Base-by-base conservation (phyloP, 2,329 filamentous ascomycete genomes). In the Sclerotinia subarctica region DNA sequence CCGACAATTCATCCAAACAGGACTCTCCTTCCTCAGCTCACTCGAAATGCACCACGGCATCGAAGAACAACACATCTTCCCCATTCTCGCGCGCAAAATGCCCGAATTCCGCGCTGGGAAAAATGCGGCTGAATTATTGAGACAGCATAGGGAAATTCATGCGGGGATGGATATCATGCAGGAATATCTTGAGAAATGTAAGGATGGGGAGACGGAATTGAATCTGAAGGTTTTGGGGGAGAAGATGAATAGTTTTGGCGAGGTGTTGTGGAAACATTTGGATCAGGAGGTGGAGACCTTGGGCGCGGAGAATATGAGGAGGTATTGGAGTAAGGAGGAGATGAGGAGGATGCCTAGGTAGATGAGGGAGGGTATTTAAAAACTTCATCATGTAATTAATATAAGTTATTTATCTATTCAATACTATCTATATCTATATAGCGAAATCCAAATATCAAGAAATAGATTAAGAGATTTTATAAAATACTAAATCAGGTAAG, bases 281-380 rank as follows among this genome's bases (percentile, higher is more conserved):
- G 91, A 95, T 74, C 89, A 94, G 74, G 93, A 97, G 82, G 93
- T 97, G 10, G 81, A 83, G 78, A 86, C 90, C 72, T 78, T 97
- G 44, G 86, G 89, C 2, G 93, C 93, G 56, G 91, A 95, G 78
- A 96, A 94, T 77, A 96, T 97, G 93, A 84, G 92, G 73, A 87
- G 83, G 78, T 93, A 91, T 78, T 97, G 92, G 91, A 90, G 83
- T 0, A 73, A 88, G 69, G 87, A 91, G 58, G 93, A 97, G 82
- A 88, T 97, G 78, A 81, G 79, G 77, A 79, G 80, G 64, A 83
- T 95, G 80, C 88, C 86, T 0, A 92, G 93, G 81, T 93, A 35
- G 10, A 21, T 19, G 59, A 38, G 8, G 1, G 57, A n/a, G 13
- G 29, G n/a, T n/a, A n/a, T n/a, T n/a, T n/a, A n/a, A n/a, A n/a